Base-by-base conservation (phyloP, 1,284 basidiomycete species). In the Pyrrhoderma noxium region DNA sequence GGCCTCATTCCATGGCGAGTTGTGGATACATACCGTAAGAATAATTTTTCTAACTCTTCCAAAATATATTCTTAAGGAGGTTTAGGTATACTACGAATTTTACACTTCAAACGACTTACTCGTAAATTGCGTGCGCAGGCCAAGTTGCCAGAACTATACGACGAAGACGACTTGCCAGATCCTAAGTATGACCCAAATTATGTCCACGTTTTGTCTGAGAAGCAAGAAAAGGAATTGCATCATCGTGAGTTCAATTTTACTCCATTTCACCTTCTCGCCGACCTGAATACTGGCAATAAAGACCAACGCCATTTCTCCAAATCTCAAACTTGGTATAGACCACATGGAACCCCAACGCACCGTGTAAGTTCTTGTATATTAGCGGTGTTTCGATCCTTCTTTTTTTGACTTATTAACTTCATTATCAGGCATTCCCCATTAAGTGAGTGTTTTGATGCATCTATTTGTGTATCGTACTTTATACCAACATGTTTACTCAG, bases 261-360 rank as follows among this genome's bases (percentile, higher is more conserved):
- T 7, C 34, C 3, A 1, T 45, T 21, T 25, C 22, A 46, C 14
- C 41, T 16, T 35, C 22, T 49, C 47, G 42, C 54, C 21, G 40
- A 45, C 47, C 27, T 31, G 27, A n/a, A n/a, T n/a, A n/a, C n/a
- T n/a, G 23, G 45, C 25, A 22, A 25, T 46, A 27, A 52, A 86
- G 84, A 84, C 57, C 84, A 85, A 68, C 67, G 72, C 49, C 78
- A 82, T 61, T 85, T 86, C 56, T 75, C 77, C 60, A 70, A 78
- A 54, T 77, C 76, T 41, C 80, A 89, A 67, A 91, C 88, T 0
- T 94, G 90, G 88, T 94, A 94, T 66, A 73, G 87, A 38, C 81
- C 89, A 5, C 89, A 93, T 65, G 89, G 87, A 38, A 93, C 89
- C 3, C 82, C 84, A 51, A 92, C 91, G 0, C 90, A 93, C 64